phyloP scores from a whole-genome alignment of 768 basidiomycete species.

The Trametes gibbosa region DNA sequence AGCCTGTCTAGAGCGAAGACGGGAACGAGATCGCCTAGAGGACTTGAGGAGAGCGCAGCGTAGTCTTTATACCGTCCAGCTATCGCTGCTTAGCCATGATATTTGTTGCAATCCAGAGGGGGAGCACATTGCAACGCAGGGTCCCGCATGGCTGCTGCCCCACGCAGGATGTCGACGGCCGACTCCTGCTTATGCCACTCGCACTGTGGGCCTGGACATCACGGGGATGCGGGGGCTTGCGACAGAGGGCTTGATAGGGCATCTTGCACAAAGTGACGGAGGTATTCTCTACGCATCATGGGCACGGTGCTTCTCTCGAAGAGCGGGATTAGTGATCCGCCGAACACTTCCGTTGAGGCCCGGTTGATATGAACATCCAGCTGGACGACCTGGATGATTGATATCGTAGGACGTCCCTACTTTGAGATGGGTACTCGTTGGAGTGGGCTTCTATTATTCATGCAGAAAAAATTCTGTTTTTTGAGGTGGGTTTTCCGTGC shows the following conservation, averaged over 20 bases:
- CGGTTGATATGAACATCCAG: not conserved
- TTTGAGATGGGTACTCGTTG: too few species aligned
- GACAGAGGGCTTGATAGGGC: not conserved
- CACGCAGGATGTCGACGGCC: not conserved
- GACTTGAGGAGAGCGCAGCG: not conserved
- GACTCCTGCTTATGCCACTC: not conserved
- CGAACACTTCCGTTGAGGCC: not conserved
- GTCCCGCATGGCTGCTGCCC: not conserved
- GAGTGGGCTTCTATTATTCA: not conserved
- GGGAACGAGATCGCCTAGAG: conserved; percentile 16
- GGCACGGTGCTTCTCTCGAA: not conserved
- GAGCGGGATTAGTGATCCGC: not conserved
- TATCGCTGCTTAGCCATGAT: not conserved
- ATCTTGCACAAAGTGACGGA: too few species aligned
- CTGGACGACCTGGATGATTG: too few species aligned
- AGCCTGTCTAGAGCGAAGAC: conserved; percentile 19
- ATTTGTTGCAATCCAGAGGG: not conserved
- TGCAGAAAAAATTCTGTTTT: too few species aligned
- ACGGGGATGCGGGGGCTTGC: conserved; percentile 1
- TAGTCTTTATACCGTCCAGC: conserved; percentile 6
- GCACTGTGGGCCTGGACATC: not conserved
- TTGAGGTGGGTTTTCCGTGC: too few species aligned
- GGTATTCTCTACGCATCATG: not conserved
- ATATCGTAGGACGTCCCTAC: not conserved
- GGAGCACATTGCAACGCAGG: not conserved